Percentiles rank a stretch among this genome's conserved stretches.
phyloP scores from a whole-genome alignment of 2,329 filamentous ascomycete species.

The Pseudogymnoascus sp. region DNA sequence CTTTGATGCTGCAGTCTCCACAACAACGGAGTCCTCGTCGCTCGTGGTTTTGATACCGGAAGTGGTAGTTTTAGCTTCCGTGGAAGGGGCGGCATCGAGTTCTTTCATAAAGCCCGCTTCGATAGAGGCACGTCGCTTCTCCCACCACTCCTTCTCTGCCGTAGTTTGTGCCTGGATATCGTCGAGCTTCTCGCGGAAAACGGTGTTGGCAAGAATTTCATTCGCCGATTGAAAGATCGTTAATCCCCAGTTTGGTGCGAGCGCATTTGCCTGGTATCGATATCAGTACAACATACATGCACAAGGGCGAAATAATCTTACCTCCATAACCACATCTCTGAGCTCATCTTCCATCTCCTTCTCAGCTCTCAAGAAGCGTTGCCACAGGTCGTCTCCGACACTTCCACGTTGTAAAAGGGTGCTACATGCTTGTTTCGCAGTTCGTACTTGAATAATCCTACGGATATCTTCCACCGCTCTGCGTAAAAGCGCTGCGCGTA shows the following conservation, averaged over 20 bases:
- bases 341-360: constrained; percentile 97
- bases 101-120: constrained; percentile 76
- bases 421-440: constrained; percentile 79
- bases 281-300: constrained; percentile 17
- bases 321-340: constrained; percentile 87
- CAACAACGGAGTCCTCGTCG: constrained; percentile 69
- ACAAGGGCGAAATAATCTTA: constrained; percentile 31
- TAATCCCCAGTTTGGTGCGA: constrained; percentile 82
- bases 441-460: constrained; percentile 80
- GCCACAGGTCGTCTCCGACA: constrained; percentile 92
- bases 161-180: constrained; percentile 64
- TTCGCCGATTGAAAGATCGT: constrained; percentile 96
- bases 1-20: constrained; percentile 49
- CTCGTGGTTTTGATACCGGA: constrained; percentile 37
- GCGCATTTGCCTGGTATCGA: constrained; percentile 68
- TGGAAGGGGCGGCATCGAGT: constrained; percentile 55
- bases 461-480: constrained; percentile 89
- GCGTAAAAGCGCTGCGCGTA: constrained; percentile 80
- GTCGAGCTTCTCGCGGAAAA: constrained; percentile 64
- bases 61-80: constrained; percentile 32
- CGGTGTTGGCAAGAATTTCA: constrained; percentile 81
- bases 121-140: constrained; percentile 67
- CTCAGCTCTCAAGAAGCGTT: constrained; percentile 83
- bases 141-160: constrained; percentile 87
- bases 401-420: constrained; percentile 79